phyloP scores from a whole-genome alignment of 78 protist genomes.

The Planoprotostelium fungivorum region DNA sequence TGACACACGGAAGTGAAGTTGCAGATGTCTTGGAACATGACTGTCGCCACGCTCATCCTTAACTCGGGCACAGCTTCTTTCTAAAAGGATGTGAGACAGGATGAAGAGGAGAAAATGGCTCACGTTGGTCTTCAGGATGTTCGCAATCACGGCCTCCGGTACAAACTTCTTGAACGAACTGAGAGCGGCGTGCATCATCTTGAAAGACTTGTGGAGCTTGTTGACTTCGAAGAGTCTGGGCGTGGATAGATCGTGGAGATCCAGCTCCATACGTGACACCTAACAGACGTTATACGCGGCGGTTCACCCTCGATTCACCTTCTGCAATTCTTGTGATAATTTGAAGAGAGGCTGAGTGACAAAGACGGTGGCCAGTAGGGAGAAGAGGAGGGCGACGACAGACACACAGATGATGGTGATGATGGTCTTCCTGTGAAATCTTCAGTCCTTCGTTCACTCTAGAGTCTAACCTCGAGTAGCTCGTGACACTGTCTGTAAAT shows the following conservation, averaged over 20 bases:
- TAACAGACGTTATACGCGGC: too few relatives aligned
- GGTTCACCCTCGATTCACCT: too few relatives aligned
- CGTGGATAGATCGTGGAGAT: neutral
- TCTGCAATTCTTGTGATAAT: neutral
- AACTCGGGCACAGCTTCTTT: neutral
- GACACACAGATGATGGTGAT: neutral
- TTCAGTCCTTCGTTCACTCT: neutral
- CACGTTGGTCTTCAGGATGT: neutral
- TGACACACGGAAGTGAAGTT: neutral
- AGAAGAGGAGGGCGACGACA: neutral
- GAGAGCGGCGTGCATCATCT: neutral
- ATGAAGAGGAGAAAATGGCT: neutral
- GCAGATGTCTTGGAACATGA: neutral
- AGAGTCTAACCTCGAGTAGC: neutral
- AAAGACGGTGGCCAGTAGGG: neutral
- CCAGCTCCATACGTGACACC: neutral
- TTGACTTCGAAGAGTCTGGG: neutral
- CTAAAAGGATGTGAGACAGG: neutral
- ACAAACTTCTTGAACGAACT: neutral
- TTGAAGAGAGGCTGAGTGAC: neutral
- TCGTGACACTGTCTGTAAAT: neutral
- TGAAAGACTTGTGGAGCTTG: neutral
- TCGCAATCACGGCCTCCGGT: neutral
- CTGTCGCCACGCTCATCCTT: neutral
- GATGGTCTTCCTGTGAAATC: neutral